Percentiles rank a stretch among this genome's conserved stretches.
Evolutionary conservation across 352 stramenopile species (phyloP).

Genomic region (Paralagenidium karlingii): DNA sequence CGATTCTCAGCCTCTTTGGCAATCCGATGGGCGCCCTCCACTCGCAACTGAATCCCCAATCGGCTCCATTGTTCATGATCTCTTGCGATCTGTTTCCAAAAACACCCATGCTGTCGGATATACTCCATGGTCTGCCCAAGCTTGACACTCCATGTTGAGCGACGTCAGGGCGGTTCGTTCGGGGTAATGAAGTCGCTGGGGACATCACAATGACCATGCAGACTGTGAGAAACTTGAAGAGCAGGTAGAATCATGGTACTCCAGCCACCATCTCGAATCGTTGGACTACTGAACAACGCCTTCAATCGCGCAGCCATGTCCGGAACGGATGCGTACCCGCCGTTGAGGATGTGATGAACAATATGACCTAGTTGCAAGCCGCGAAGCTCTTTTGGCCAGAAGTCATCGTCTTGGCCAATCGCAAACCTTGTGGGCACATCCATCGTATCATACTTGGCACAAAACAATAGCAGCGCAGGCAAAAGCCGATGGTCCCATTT

Average conservation of each 20-base stretch:
- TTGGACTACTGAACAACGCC: slow-evolving; percentile 17
- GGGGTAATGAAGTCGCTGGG: slow-evolving; percentile 87
- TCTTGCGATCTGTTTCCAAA: no score
- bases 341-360: slow-evolving; percentile 52
- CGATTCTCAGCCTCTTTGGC: no score
- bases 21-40: no score
- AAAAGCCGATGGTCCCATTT: slow-evolving; percentile 62
- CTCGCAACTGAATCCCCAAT: no score
- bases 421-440: slow-evolving; percentile 50
- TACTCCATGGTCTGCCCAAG: slow-evolving; percentile 87
- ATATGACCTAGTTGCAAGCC: slow-evolving; percentile 49
- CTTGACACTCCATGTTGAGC: slow-evolving; percentile 66
- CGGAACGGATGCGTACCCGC: slow-evolving; percentile 47
- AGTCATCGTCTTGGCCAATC: slow-evolving; percentile 17
- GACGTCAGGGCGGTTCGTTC: slow-evolving; percentile 76
- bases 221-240: slow-evolving; percentile 66
- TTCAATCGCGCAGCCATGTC: no score
- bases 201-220: slow-evolving; percentile 85
- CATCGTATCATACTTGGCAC: slow-evolving; percentile 30
- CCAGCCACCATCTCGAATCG: slow-evolving; percentile 36
- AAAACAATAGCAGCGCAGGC: slow-evolving; percentile 35
- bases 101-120: no score
- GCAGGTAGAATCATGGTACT: slow-evolving; percentile 55
- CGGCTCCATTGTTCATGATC: no score
- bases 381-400: slow-evolving; percentile 31